phyloP scores from a whole-genome alignment of 2,329 filamentous ascomycete genomes.

The Bipolaris victoriae region DNA sequence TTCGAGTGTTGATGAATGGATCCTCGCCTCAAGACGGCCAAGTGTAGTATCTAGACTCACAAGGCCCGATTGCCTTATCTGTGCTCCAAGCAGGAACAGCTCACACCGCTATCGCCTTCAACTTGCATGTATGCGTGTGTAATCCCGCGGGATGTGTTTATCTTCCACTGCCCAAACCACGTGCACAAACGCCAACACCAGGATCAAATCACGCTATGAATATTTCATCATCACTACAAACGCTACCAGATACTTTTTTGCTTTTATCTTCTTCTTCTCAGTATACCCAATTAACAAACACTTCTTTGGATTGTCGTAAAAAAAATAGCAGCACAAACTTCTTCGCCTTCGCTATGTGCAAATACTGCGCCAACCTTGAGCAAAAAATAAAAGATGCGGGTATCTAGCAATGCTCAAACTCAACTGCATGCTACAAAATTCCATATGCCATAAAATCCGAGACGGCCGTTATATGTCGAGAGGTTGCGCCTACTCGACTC shows the following conservation, averaged over 20 bases:
- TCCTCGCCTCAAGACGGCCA: constrained; percentile 13
- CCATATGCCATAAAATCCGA: constrained; percentile 15
- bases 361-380: constrained; percentile 17
- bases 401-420: constrained; percentile 49
- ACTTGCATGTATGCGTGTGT: constrained; percentile 12
- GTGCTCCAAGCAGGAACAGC: constrained; percentile 15
- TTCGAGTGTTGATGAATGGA: constrained; percentile 3
- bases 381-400: constrained; percentile 43
- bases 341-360: constrained; percentile 14
- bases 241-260: not conserved
- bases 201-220: not conserved
- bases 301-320: constrained; percentile 10
- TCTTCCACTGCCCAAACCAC: constrained; percentile 16
- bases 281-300: not conserved
- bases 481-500: constrained; percentile 6
- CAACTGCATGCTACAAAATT: constrained; percentile 31
- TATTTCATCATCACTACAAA: not conserved
- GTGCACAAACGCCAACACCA: constrained; percentile 12
- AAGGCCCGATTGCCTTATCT: constrained; percentile 25
- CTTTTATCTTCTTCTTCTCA: not conserved
- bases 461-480: constrained; percentile 23
- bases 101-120: constrained; percentile 31
- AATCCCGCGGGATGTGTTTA: constrained; percentile 12
- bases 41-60: constrained; percentile 18
- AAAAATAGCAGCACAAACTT: constrained; percentile 3